Base-by-base conservation (phyloP, 306 rosid species). In the Astragalus glycyphyllos region DNA sequence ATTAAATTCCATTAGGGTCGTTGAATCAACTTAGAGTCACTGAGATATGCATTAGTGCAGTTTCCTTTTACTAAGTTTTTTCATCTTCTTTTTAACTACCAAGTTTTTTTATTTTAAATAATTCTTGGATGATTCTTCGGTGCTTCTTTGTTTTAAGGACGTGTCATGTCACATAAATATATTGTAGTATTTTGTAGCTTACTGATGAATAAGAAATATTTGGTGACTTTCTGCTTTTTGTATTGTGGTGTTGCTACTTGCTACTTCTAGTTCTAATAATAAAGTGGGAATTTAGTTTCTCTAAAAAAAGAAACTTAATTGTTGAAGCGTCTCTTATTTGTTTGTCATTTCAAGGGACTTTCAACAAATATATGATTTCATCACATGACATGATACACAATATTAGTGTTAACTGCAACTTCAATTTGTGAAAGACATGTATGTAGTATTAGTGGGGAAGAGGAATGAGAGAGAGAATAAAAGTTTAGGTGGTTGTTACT, bases 131-230 rank as follows among this genome's bases (percentile, higher is more conserved):
- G 58, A 75, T 78, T 72, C 40, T 77, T 80, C 72, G 69, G 67
- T 64, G 71, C 72, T 77, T 78, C 69, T 15, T 73, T 73, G 29
- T 73, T 75, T 59, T 67, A 46, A 49, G 70, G 40, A n/a, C 42
- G n/a, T 56, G 38, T 78, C 47, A 54, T 77, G 26, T 11, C 50
- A 12, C 50, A 46, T 46, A 26, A n/a, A n/a, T 26, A 26, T 44
- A 49, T 56, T 68, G 66, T 82, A 65, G 63, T 82, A 79, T 84
- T 78, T 76, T 68, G 80, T 74, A 50, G 72, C 54, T 26, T 57
- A 79, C 56, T 48, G 3, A 76, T 48, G 3, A 76, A 81, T 71
- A 81, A 81, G 41, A 44, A 51, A 68, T 26, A 45, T 46, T 69
- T 57, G 17, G n/a, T 57, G 54, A 70, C 53, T 71, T 48, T 41